phyloP scores from a whole-genome alignment of 768 basidiomycete species.

The Panaeolus papilionaceus region DNA sequence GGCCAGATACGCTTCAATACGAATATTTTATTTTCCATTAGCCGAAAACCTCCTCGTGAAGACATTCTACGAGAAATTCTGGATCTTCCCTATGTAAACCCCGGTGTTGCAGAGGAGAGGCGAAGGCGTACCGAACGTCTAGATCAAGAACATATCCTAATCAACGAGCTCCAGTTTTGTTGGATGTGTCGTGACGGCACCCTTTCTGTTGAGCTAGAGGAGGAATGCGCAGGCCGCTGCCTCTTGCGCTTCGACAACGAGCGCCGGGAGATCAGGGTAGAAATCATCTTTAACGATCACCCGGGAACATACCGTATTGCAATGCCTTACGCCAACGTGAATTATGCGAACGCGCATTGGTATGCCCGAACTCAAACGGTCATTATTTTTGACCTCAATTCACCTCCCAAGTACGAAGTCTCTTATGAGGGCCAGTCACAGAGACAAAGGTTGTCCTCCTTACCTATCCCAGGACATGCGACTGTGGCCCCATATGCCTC shows the following conservation, averaged over 20 bases:
- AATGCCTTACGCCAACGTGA: constrained; percentile 52
- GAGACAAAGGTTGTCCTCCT: constrained; percentile 44
- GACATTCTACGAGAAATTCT: constrained; percentile 47
- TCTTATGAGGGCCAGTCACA: constrained; percentile 5
- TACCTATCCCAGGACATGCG: constrained; percentile 48
- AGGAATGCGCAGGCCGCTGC: constrained; percentile 30
- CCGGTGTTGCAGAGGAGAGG: constrained; percentile 38
- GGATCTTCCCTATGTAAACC: constrained; percentile 49
- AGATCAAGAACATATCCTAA: constrained; percentile 29
- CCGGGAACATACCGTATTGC: constrained; percentile 42
- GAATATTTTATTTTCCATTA: constrained; percentile 32
- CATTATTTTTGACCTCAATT: constrained; percentile 50
- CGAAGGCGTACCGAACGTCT: constrained; percentile 39
- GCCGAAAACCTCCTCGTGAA: constrained; percentile 32
- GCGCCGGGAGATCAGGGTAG: constrained; percentile 49
- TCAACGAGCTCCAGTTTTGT: constrained; percentile 58
- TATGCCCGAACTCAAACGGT: constrained; percentile 37
- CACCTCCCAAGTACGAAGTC: constrained; percentile 35
- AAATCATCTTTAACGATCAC: constrained; percentile 33
- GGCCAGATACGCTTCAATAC: constrained; percentile 13
- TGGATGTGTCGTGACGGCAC: constrained; percentile 64
- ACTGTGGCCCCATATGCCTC: constrained; percentile 57
- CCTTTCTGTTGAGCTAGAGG: constrained; percentile 66
- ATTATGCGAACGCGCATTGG: constrained; percentile 40
- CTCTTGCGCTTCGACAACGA: constrained; percentile 47